Base-by-base conservation (phyloP, 2,329 filamentous ascomycete species). In the Colletotrichum trifolii region DNA sequence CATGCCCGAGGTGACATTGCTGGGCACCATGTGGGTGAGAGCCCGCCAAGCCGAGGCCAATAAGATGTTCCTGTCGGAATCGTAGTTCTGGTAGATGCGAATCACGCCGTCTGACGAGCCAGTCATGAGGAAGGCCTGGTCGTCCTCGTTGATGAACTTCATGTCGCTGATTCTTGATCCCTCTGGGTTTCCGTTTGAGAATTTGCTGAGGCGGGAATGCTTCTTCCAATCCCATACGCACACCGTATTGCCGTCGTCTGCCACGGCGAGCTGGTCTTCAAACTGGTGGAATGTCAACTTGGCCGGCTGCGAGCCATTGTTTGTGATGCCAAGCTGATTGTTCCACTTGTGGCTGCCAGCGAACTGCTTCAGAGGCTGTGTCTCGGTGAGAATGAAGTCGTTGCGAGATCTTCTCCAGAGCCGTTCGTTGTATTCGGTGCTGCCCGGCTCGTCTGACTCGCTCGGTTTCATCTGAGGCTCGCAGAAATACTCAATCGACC, bases 231-330 rank as follows among this genome's bases (percentile, higher is more conserved):
- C 96, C 92, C 96, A 98, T 36, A 99, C 87, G 63, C 88, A 90
- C 70, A 98, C 89, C 4, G 90, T 96, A 77, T 99, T 96, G 60
- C 91, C 89, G 72, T 97, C 94, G 77, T 99, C 96, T 11, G 94
- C 93, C 11, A 97, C 93, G 1, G 96, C 93, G 17, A 99, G 86
- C 74, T 98, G 94, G 73, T 97, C 92, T 75, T 99, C 96, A 71
- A 97, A 99, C 75, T 99, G 96, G 78, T 99, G 96, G 76, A 98
- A 97, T 6, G 92, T 91, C 90, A 99, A 92, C 79, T 94, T 96
- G 68, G 90, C 88, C 0, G 96, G 95, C 75, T 97, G 96, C 38
- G 91, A 91, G 36, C 90, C 89, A 70, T 97, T 98, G 73, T 95
- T 94, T 74, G 97, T 89, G 67, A 97, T 91, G 15, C 91, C 91